Conservation (phyloP, 306 rosid genomes). For the Lablab purpureus region DNA sequence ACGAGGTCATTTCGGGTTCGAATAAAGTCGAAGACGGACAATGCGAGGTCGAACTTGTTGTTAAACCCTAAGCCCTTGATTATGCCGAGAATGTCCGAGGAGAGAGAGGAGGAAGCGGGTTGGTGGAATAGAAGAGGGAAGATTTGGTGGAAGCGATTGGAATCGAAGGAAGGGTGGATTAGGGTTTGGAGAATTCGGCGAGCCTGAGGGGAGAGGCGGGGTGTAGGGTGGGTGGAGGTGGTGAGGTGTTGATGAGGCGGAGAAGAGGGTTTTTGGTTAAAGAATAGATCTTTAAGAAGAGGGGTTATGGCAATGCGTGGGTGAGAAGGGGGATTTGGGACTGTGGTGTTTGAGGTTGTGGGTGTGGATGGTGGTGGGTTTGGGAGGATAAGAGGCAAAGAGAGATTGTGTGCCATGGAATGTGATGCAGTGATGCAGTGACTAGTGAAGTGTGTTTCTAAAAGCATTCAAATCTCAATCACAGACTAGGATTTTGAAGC, state of each 20-base stretch:
- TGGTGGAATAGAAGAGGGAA: constrained; percentile 47
- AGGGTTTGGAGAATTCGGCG: constrained; percentile 60
- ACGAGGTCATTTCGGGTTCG: constrained; percentile 51
- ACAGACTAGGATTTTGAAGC: too few relatives aligned
- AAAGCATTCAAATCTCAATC: too few relatives aligned
- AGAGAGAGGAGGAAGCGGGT: constrained; percentile 33
- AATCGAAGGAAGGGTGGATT: constrained; percentile 58
- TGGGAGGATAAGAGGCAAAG: constrained; percentile 67
- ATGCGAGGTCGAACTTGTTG: constrained; percentile 67
- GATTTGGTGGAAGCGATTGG: constrained; percentile 43
- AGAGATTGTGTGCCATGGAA: constrained; percentile 65
- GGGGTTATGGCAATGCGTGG: neutral
- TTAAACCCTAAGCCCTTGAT: constrained; percentile 67
- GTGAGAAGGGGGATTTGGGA: too few relatives aligned
- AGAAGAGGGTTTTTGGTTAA: constrained; percentile 58
- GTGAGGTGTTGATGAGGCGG: constrained; percentile 36
- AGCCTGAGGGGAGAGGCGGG: constrained; percentile 70
- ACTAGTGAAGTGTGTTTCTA: too few relatives aligned
- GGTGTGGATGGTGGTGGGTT: constrained; percentile 49
- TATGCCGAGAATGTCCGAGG: constrained; percentile 65
- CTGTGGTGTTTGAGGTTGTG: too few relatives aligned
- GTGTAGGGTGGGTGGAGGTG: constrained; percentile 6
- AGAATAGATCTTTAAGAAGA: constrained; percentile 44
- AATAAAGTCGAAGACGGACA: constrained; percentile 66
- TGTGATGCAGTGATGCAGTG: too few relatives aligned